Evolutionary conservation across 2,329 filamentous ascomycete species (phyloP).

Genomic region (Harringtonia lauricola): DNA sequence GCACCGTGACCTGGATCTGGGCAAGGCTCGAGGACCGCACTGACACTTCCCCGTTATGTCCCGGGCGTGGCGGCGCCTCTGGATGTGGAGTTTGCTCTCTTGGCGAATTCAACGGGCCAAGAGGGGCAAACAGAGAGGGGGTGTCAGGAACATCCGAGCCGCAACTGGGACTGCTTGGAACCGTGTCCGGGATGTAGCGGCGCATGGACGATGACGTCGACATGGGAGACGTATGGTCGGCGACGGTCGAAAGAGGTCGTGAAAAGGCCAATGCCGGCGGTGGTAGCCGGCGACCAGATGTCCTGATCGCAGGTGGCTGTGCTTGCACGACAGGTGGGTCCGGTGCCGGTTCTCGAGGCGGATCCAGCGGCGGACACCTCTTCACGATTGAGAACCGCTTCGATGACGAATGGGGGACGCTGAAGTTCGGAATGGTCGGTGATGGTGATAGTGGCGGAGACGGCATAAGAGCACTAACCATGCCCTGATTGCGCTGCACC

Average conservation of each 20-base stretch:
- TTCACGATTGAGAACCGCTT: constrained; percentile 31
- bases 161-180: not conserved
- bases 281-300: constrained; percentile 18
- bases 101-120: constrained; percentile 5
- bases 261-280: constrained; percentile 36
- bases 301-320: constrained; percentile 14
- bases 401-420: constrained; percentile 33
- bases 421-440: constrained; percentile 39
- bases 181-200: not conserved
- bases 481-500: not conserved
- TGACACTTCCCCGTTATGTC: not conserved
- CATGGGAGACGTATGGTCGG: constrained; percentile 39
- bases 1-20: constrained; percentile 5
- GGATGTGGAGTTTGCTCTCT: not conserved
- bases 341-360: not conserved
- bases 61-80: not conserved
- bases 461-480: not conserved
- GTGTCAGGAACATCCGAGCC: constrained; percentile 11
- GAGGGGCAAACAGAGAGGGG: constrained; percentile 13
- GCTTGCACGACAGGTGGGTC: not conserved
- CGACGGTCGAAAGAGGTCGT: constrained; percentile 41
- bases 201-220: constrained; percentile 13
- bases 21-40: not conserved
- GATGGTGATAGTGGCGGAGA: not conserved
- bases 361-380: constrained; percentile 11